Base-by-base conservation (phyloP, 2,329 filamentous ascomycete genomes). In the Aphanocladium album region DNA sequence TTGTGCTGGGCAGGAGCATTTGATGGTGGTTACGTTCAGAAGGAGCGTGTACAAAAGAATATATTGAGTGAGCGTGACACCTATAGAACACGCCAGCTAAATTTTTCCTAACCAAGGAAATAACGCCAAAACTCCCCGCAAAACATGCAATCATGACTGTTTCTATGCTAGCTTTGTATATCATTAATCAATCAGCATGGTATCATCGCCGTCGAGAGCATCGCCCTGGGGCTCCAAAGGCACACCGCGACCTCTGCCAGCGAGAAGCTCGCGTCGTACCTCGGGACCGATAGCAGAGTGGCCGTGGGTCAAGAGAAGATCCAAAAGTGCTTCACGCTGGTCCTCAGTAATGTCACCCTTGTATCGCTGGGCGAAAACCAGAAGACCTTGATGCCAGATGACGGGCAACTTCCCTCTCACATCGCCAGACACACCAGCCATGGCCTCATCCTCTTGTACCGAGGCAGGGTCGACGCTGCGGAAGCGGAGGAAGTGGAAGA, bases 401-500 rank as follows among this genome's bases (percentile, higher is more conserved):
- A 99, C 92, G 0, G 96, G 95, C 65, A 98, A 74, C 71, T 89
- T 91, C 70, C 66, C 80, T 74, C 73, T 81, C 63, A 74, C 78
- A 52, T 84, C 82, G n/a, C 78, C 76, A 35, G 74, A 70, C 17
- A 74, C 65, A 62, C 72, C 76, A 11, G 80, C 74, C 79, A 87
- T 86, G 30, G 76, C 77, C 60, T 89, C 86, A 2, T 71, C 73
- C 3, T 67, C 67, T 35, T 83, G 79, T 19, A 82, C 80, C 12
- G 79, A 78, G 2, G 81, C 79, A 2, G 86, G 83, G 63, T 90
- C 87, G 27, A 85, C 82, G 57, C 84, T 89, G 37, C 90, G 84
- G 79, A 96, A 97, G 17, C 95, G 89, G 64, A 98, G 75, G 75
- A 99, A 99, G 75, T 99, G 93, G 79, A 98, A 98, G 11, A 99